Conservation (phyloP, 768 basidiomycete genomes). For the Boletus rufocinnamomeus region DNA sequence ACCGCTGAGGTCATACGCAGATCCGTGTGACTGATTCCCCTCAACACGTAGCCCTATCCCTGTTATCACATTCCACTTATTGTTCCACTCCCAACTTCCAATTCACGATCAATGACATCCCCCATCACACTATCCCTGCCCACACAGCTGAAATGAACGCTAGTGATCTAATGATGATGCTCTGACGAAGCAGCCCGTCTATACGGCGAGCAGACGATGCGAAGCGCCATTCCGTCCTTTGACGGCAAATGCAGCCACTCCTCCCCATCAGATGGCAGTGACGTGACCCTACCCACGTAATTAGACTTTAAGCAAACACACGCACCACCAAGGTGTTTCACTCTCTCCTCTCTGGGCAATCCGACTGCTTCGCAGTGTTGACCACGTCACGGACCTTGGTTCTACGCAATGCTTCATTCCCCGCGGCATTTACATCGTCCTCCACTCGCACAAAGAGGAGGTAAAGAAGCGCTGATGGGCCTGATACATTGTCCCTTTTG, state of each 20-base stretch:
- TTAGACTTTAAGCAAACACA: constrained; percentile 41
- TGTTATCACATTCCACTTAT: constrained; percentile 22
- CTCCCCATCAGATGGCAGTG: constrained; percentile 31
- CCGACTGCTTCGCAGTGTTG: constrained; percentile 17
- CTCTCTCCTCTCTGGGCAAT: constrained; percentile 21
- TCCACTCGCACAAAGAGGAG: constrained; percentile 12
- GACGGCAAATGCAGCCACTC: constrained; percentile 17
- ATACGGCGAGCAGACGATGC: constrained; percentile 15
- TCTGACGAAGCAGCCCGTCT: constrained; percentile 17
- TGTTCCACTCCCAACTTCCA: constrained; percentile 18
- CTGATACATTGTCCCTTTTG: constrained; percentile 9
- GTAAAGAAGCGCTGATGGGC: constrained; percentile 16
- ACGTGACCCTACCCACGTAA: constrained; percentile 37
- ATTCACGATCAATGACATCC: constrained; percentile 29
- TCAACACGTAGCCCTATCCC: constrained; percentile 11
- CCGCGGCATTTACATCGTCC: constrained; percentile 35
- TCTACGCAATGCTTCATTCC: constrained; percentile 23
- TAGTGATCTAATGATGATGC: constrained; percentile 15
- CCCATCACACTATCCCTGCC: constrained; percentile 16
- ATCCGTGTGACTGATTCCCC: constrained; percentile 31
- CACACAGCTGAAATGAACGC: constrained; percentile 19
- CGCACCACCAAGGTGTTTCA: constrained; percentile 28
- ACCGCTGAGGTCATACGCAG: constrained; percentile 34
- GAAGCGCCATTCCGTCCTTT: constrained; percentile 10
- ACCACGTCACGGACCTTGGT: constrained; percentile 28